phyloP scores from a whole-genome alignment of 768 basidiomycete species.

The Symmetrospora coprosmae region DNA sequence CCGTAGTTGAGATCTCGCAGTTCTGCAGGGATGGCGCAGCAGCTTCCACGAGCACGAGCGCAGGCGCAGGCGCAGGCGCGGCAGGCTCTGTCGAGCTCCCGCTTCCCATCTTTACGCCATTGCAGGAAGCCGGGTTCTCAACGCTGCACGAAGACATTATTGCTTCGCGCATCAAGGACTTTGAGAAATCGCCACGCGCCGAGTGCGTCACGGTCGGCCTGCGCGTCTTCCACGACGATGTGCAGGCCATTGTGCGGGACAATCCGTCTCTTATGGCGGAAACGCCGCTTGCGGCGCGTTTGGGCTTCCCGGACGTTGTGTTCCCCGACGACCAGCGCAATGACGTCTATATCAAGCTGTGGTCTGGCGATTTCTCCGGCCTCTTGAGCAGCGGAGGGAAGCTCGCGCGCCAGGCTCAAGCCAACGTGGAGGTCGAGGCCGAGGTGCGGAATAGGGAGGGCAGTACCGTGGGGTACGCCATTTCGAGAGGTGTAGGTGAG shows the following conservation, averaged over 20 bases:
- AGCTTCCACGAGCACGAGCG: conserved; percentile 45
- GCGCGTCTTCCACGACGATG: conserved; percentile 75
- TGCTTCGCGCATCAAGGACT: conserved; percentile 58
- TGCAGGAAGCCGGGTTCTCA: conserved; percentile 70
- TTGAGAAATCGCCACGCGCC: conserved; percentile 73
- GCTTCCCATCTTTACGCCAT: conserved; percentile 75
- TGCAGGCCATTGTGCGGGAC: conserved; percentile 57
- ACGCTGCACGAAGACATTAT: conserved; percentile 94
- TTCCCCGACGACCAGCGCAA: conserved; percentile 85
- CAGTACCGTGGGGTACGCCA: conserved; percentile 50
- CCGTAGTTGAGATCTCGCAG: conserved; percentile 71
- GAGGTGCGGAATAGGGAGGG: conserved; percentile 71
- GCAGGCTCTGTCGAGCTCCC: conserved; percentile 56
- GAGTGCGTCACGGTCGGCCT: conserved; percentile 69
- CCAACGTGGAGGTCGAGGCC: conserved; percentile 72
- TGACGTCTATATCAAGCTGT: conserved; percentile 88
- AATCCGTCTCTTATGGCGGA: conserved; percentile 69
- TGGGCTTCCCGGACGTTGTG: conserved; percentile 92
- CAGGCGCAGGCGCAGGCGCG: conserved; percentile 53
- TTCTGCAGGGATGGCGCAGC: conserved; percentile 35
- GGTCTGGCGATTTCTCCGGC: conserved; percentile 73
- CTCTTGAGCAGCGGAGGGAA: conserved; percentile 33
- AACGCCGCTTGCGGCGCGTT: conserved; percentile 63
- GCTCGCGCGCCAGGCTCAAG: conserved; percentile 45
- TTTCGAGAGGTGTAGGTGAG: conserved; percentile 76